These are phyloP conservation scores for Sporothrix curviconia DNA, from an alignment of 2,329 filamentous ascomycete genomes.

Conservation along the genomic window DNA sequence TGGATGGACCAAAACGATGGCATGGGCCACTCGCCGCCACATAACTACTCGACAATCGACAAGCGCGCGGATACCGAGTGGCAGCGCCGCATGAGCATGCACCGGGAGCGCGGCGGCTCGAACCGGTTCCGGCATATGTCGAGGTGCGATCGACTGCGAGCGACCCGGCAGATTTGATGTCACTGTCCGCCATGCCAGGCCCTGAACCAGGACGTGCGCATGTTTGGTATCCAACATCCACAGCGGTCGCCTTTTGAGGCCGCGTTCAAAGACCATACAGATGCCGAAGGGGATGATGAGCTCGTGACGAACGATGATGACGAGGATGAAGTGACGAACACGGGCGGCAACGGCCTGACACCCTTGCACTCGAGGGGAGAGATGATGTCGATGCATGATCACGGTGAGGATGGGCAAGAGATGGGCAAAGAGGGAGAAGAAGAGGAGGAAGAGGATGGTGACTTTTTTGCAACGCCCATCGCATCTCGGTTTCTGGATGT, in stretches of 20 bases:
- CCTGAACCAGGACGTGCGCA: conserved; percentile 27
- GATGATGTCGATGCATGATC: not conserved
- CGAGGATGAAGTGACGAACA: conserved; percentile 28
- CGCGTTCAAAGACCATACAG: conserved; percentile 58
- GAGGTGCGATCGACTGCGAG: conserved; percentile 55
- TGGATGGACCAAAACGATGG: conserved; percentile 77
- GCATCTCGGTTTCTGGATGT: conserved; percentile 23
- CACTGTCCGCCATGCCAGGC: conserved; percentile 37
- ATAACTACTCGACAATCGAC: conserved; percentile 45
- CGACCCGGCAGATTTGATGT: conserved; percentile 57
- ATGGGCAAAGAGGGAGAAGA: conserved; percentile 40
- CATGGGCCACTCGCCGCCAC: conserved; percentile 37
- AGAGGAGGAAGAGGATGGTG: conserved; percentile 34
- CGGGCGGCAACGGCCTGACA: conserved; percentile 12
- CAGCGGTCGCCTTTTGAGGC: conserved; percentile 26
- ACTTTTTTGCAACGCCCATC: conserved; percentile 51
- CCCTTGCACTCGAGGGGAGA: not conserved
- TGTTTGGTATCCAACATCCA: not conserved
- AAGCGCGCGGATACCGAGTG: conserved; percentile 38
- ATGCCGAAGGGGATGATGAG: conserved; percentile 86
- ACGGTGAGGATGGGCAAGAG: not conserved
- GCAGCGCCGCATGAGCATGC: conserved; percentile 45
- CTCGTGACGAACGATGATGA: conserved; percentile 75
- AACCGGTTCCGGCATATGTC: conserved; percentile 43
- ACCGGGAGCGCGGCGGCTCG: conserved; percentile 36